Percentiles rank a stretch among this genome's conserved stretches.
Evolutionary conservation across 495 filamentous ascomycete species (phyloP).

Genomic region (Hypoxylon crocopeplum): DNA sequence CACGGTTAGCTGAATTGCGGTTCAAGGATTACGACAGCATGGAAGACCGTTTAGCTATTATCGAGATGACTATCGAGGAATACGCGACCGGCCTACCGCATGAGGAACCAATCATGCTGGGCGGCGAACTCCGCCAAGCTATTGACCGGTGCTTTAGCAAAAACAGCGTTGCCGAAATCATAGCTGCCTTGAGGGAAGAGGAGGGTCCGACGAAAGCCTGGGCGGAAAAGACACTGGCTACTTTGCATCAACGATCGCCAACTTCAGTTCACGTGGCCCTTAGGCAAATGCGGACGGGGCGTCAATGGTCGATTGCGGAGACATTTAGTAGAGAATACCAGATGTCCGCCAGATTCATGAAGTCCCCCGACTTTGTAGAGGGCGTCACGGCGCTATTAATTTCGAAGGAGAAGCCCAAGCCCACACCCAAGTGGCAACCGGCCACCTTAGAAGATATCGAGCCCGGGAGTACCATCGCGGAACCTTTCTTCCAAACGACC

Average conservation of each 20-base stretch:
- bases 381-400: constrained; percentile 83
- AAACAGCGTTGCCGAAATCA: constrained; percentile 71
- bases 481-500: constrained; percentile 64
- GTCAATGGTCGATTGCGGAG: constrained; percentile 76
- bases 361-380: constrained; percentile 82
- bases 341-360: constrained; percentile 85
- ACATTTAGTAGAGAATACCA: constrained; percentile 84
- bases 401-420: constrained; percentile 56
- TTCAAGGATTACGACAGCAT: constrained; percentile 77
- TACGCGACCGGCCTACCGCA: constrained; percentile 82
- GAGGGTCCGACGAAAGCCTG: constrained; percentile 61
- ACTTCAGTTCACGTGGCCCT: constrained; percentile 84
- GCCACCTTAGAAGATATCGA: constrained; percentile 67
- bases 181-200: constrained; percentile 69
- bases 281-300: constrained; percentile 76
- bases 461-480: constrained; percentile 55
- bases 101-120: constrained; percentile 67
- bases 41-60: constrained; percentile 65
- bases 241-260: constrained; percentile 76
- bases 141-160: constrained; percentile 85
- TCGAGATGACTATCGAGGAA: constrained; percentile 91
- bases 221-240: constrained; percentile 76
- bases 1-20: constrained; percentile 83
- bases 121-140: constrained; percentile 69
- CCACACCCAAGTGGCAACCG: constrained; percentile 74